Base-by-base conservation (phyloP, 768 basidiomycete species). In the Amanita muscaria region DNA sequence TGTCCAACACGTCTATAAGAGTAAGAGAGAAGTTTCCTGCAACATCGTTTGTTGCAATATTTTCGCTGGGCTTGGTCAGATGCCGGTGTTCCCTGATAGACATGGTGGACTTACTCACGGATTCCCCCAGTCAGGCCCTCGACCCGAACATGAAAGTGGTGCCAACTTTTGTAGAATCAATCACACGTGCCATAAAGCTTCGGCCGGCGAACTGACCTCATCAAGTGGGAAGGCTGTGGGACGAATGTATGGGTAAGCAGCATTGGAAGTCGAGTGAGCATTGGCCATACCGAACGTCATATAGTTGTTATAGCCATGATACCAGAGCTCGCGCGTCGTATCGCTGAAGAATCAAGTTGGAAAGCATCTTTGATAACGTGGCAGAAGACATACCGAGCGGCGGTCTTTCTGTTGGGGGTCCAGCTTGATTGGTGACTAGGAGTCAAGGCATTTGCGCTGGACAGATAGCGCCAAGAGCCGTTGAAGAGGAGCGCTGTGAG, bases 21-120 rank as follows among this genome's bases (percentile, higher is more conserved):
- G 88, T 90, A 11, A 90, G 61, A 16, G 89, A 91, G 61, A 84
- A 96, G 63, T 97, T 96, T 32, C 93, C 92, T 19, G 87, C 81
- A 49, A 99, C 92, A 56, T 98, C 94, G 57, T 98, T 98, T 23
- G 79, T 64, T 2, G 79, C 88, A 51, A 80, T 70, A 52, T 97
- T 90, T 39, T 73, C 66, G 19, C 82, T 79, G 36, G 43, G 33
- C 19, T 51, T 56, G 48, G 35, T 51, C 9, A 45, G 42, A 12
- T 32, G 32, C 27, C 22, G 12, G 22, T 42, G 31, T 21, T 22
- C 24, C 30, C 14, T 9, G 19, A 30, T 30, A 29, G 38, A 9
- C 24, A 40, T 23, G 34, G 16, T 32, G 32, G 25, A 42, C 37
- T 47, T 40, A 67, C 87, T 56, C 64, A 91, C 88, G 83, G 82